These are phyloP conservation scores for Trifolium pratense DNA, from an alignment of 306 rosid genomes.

Conservation along the genomic window DNA sequence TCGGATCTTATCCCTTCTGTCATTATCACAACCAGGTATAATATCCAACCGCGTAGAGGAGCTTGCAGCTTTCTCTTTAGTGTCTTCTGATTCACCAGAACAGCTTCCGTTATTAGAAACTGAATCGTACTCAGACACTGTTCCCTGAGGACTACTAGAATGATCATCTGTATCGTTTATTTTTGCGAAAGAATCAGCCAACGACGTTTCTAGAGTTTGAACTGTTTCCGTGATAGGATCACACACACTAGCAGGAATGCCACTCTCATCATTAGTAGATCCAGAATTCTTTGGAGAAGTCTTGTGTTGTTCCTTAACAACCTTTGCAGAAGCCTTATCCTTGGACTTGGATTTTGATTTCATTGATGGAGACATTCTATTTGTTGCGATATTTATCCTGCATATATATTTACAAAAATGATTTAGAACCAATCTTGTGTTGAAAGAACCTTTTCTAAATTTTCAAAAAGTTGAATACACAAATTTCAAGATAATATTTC, in stretches of 20 bases:
- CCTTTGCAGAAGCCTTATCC: constrained; percentile 50
- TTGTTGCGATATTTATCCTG: constrained; percentile 31
- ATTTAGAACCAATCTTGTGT: constrained; percentile 17
- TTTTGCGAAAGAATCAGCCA: constrained; percentile 54
- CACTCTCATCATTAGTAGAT: constrained; percentile 54
- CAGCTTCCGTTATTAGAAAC: constrained; percentile 89
- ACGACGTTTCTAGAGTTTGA: constrained; percentile 62
- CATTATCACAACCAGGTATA: constrained; percentile 77
- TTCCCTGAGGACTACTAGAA: constrained; percentile 60
- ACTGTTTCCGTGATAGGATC: constrained; percentile 74
- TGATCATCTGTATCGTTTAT: constrained; percentile 72
- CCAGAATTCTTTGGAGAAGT: constrained; percentile 56
- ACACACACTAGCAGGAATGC: constrained; percentile 61
- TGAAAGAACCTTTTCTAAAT: too few relatives aligned
- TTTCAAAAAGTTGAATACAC: too few relatives aligned
- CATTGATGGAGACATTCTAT: constrained; percentile 77
- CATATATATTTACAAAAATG: not conserved
- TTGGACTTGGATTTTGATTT: constrained; percentile 75
- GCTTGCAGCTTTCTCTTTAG: constrained; percentile 61
- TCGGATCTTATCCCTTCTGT: constrained; percentile 80
- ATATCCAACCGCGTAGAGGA: constrained; percentile 53
- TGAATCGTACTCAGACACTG: constrained; percentile 67
- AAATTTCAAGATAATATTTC: too few relatives aligned
- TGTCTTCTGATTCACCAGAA: constrained; percentile 89
- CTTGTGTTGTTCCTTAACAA: constrained; percentile 62